A percentile compares a stretch with the other conserved stretches of the same genome.
phyloP scores from a whole-genome alignment of 2,329 filamentous ascomycete species.

The Sarocladium oryzae region DNA sequence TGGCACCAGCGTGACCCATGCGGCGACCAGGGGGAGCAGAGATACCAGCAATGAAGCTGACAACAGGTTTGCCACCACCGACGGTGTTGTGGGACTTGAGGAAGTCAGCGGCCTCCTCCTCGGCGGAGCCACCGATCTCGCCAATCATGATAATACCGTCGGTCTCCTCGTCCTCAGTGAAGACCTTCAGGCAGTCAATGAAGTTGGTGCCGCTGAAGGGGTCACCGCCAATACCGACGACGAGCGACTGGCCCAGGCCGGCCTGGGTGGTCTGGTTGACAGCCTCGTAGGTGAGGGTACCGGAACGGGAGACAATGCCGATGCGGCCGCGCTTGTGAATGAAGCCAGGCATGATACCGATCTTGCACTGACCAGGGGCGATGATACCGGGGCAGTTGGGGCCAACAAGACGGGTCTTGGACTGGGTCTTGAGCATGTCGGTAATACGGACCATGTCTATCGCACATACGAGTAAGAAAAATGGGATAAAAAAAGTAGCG shows the following conservation, averaged over 20 bases:
- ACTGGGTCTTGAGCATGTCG: conserved; percentile 93
- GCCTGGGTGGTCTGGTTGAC: conserved; percentile 99
- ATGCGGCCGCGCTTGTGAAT: conserved; percentile 99
- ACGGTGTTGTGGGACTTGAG: conserved; percentile 84
- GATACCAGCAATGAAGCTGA: conserved; percentile 98
- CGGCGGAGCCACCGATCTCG: conserved; percentile 94
- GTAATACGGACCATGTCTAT: conserved; percentile 98
- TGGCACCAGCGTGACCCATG: conserved; percentile 98
- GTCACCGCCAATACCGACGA: conserved; percentile 96
- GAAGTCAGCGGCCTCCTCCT: conserved; percentile 98
- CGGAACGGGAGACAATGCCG: conserved; percentile 96
- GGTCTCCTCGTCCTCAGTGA: conserved; percentile 91
- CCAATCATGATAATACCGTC: conserved; percentile 99
- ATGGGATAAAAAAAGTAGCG: conserved; percentile 10
- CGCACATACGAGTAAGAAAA: conserved; percentile 9
- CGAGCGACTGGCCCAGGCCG: conserved; percentile 93
- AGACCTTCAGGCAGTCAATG: conserved; percentile 97
- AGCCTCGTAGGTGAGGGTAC: conserved; percentile 97
- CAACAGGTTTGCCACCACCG: conserved; percentile 83
- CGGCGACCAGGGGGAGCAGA: conserved; percentile 90
- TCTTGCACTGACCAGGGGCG: conserved; percentile 94
- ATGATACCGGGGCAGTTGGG: conserved; percentile 88
- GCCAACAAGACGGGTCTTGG: conserved; percentile 88
- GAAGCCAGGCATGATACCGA: conserved; percentile 98
- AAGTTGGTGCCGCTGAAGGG: conserved; percentile 99